These are phyloP conservation scores for Globisporangium acanthophoron DNA, from an alignment of 352 stramenopile genomes.

Conservation along the genomic window DNA sequence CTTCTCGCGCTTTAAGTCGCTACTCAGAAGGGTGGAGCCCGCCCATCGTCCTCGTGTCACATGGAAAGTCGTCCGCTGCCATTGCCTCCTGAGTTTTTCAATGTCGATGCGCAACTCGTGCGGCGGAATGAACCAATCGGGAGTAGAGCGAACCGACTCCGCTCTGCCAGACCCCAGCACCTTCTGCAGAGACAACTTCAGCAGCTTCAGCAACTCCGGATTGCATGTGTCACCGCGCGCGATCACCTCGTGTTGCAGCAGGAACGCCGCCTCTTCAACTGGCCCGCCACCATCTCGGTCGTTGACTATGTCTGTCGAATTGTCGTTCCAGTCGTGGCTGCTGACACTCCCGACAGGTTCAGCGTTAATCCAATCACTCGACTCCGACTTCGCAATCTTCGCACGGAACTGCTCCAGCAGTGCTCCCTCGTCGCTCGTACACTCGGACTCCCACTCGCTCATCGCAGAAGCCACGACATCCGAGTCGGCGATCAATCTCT, in stretches of 20 bases:
- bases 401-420: not conserved
- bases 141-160: no score
- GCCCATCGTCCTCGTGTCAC: conserved; percentile 22
- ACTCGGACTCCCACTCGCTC: no score
- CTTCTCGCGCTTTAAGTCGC: not conserved
- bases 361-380: no score
- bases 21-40: conserved; percentile 21
- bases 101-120: not conserved
- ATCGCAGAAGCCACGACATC: no score
- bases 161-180: not conserved
- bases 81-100: not conserved
- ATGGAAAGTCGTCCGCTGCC: not conserved
- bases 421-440: not conserved
- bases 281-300: no score
- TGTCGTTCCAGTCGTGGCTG: no score
- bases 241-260: not conserved
- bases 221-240: not conserved
- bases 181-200: not conserved
- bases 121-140: not conserved
- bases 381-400: not conserved
- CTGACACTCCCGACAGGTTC: no score
- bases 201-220: not conserved
- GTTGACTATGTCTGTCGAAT: no score
- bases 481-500: no score
- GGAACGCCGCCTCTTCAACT: no score